Evolutionary conservation across 176 grass and related monocot species (phyloP).

Genomic region (Paspalum notatum): DNA sequence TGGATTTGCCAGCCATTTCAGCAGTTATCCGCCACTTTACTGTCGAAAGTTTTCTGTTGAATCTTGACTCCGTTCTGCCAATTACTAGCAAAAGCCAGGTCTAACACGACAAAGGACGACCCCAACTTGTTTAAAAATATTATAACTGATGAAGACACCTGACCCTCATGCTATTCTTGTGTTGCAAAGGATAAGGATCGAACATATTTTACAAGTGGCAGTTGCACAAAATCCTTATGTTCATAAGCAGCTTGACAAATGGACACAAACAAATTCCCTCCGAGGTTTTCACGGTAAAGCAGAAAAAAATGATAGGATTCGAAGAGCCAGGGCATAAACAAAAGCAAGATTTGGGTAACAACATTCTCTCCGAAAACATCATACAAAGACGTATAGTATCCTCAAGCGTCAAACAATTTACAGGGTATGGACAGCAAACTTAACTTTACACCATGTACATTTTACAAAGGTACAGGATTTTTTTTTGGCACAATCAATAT

Average conservation of each 20-base stretch:
- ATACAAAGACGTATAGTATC: constrained; percentile 1
- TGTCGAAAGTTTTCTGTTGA: background rate
- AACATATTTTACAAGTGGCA: constrained; percentile 22
- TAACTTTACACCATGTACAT: constrained; percentile 40
- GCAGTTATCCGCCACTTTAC: background rate
- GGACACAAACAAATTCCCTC: background rate
- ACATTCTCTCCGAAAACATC: background rate
- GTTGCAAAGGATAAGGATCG: background rate
- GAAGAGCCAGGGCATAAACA: background rate
- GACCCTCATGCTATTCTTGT: background rate
- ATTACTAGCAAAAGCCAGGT: background rate
- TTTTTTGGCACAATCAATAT: constrained; percentile 19
- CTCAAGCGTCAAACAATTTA: constrained; percentile 30
- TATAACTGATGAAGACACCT: background rate
- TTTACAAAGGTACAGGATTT: constrained; percentile 34
- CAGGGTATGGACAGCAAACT: constrained; percentile 36
- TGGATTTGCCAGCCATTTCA: constrained; percentile 1
- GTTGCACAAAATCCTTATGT: background rate
- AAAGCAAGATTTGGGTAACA: constrained; percentile 23
- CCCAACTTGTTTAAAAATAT: background rate
- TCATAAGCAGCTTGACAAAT: background rate
- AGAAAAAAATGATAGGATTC: background rate
- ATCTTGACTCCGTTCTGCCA: constrained; percentile 5
- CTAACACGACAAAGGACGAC: constrained; percentile 4
- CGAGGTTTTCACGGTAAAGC: background rate